Percentiles rank a stretch among this genome's conserved stretches.
Conservation (phyloP, 129 eudicot species). For the Logfia minima region DNA sequence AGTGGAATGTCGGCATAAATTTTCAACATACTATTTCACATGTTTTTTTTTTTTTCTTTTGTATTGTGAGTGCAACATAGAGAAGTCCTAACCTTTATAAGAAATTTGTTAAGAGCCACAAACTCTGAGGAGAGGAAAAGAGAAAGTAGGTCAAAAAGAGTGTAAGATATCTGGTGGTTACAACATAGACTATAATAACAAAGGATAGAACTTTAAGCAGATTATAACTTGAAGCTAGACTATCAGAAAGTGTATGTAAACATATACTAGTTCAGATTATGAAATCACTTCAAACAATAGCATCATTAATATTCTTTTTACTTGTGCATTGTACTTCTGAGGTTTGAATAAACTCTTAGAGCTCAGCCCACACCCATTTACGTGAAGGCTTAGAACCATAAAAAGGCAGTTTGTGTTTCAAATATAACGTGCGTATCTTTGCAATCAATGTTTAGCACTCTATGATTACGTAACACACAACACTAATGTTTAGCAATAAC, state of each 20-base stretch:
- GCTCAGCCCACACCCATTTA: not conserved
- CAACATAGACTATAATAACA: not conserved
- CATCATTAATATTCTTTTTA: not conserved
- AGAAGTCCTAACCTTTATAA: constrained; percentile 73
- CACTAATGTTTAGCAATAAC: not conserved
- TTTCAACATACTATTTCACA: not conserved
- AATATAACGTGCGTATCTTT: not conserved
- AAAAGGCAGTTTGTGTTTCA: not conserved
- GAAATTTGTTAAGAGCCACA: constrained; percentile 86
- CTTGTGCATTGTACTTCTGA: not conserved
- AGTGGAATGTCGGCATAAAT: not conserved
- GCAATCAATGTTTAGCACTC: too few relatives aligned
- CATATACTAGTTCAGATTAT: not conserved
- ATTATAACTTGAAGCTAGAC: constrained; percentile 1
- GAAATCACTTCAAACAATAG: constrained; percentile 3
- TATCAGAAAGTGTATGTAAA: not conserved
- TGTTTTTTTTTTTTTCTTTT: too few relatives aligned
- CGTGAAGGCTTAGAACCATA: constrained; percentile 5
- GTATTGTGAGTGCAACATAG: not conserved
- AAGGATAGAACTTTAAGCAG: constrained; percentile 1
- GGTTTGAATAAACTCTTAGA: not conserved
- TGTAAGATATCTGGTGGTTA: constrained; percentile 16
- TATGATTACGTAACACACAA: not conserved
- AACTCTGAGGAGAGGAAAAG: constrained; percentile 57
- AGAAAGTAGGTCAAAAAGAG: constrained; percentile 24